Evolutionary conservation across 441 rosid species (phyloP), one percentile per base, ranked within the genome.

Genomic region (Flueggea neowawraea): DNA sequence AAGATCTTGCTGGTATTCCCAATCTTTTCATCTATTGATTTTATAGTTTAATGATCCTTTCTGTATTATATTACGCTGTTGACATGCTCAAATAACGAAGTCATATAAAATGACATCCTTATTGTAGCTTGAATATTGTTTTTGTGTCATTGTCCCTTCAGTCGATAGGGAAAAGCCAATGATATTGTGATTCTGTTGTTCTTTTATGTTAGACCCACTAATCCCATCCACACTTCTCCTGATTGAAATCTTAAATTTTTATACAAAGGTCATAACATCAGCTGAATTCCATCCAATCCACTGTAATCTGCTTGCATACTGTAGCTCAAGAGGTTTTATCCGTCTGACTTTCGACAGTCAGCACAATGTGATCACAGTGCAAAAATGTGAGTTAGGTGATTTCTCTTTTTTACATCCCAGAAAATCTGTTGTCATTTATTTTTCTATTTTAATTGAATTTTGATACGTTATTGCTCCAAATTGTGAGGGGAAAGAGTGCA

Each of bases 261-360:
- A 17, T 72, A 68, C 88, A 85, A 88, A 88, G 86, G 88, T 88
- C 74, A 85, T 88, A 64, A 85, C 89, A 17, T 79, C 89, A 47
- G 88, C 95, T 16, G 84, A 83, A 61, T 85, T 88, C 73, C 91
- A 88, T 69, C 95, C 95, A 47, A 63, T 44, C 63, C 81, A 82
- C 22, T 88, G 95, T 74, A 85, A 88, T 76, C 73, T 79, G 65
- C 84, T 88, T 48, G 88, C 89, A 36, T 88, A 80, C 80, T 77
- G 91, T 78, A 85, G 88, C 68, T 85, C 95, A 61, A 88, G 91
- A 78, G 95, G 95, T 62, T 85, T 70, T 67, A 74, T 85, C 67
- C 83, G 73, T 55, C 67, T 88, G 91, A 85, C 80, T 74, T 88
- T 88, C 84, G 88, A 14, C 87, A 82, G 64, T 88, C 95, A 31